Base-by-base conservation (phyloP, 1,284 basidiomycete species). In the Rhodofomes roseus region DNA sequence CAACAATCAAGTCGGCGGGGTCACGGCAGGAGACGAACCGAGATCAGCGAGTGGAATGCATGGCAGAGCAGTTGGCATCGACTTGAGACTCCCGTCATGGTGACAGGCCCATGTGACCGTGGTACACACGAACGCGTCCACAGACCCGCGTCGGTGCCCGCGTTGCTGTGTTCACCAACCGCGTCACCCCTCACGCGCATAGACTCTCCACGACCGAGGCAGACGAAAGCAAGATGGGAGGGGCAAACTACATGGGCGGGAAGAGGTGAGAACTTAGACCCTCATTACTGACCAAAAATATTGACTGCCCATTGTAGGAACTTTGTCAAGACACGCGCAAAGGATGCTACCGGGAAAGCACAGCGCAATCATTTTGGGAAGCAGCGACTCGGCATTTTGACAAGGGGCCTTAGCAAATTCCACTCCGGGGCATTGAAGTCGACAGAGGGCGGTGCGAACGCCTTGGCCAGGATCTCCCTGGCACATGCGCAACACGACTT, bases 181-280 rank as follows among this genome's bases (percentile, higher is more conserved):
- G 14, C 6, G n/a, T 50, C 37, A 9, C 20, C 12, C n/a, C 25
- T 2, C 22, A 7, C 18, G 7, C n/a, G 6, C 29, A n/a, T 29
- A 18, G 9, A 23, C 29, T 23, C 54, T 9, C 31, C 31, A 5
- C 29, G 55, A 25, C 11, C 11, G 36, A 41, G 11, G 3, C 5
- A 34, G 46, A 16, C 25, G 22, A 4, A 11, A 4, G 12, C 52
- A 56, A 18, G n/a, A 83, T 82, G 81, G 70, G 74, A 3, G 83
- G 83, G 5, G 82, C 83, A 46, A 86, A 86, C 63, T 86, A 85
- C 65, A 86, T 84, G 79, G 84, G 84, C 20, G 84, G 84, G 37
- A 82, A 78, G 69, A 76, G 81, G 84, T 82, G 59, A 46, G 69
- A 18, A 20, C 22, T 16, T 46, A 14, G 4, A 22, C 20, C 18